Percentiles rank a stretch among this genome's conserved stretches.
These are phyloP conservation scores for Cephaloascus fragrans DNA, from an alignment of 805 yeast genomes.

Conservation along the genomic window DNA sequence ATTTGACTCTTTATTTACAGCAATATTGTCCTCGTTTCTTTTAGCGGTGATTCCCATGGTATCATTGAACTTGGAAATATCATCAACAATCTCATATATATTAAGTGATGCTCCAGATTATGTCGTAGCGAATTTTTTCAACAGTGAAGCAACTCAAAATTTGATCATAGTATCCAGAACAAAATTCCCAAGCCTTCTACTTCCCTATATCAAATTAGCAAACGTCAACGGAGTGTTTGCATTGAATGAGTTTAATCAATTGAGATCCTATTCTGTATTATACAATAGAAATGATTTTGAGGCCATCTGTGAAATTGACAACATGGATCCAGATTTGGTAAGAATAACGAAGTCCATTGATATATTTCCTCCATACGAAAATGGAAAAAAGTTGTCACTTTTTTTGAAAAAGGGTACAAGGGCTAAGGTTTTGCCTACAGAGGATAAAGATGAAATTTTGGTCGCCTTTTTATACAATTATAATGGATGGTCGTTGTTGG, in stretches of 20 bases:
- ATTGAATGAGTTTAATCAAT: conserved; percentile 42
- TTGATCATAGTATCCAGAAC: conserved; percentile 49
- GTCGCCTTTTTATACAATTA: conserved; percentile 65
- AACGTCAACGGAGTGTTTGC: conserved; percentile 63
- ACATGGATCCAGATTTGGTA: conserved; percentile 40
- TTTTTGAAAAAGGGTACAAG: conserved; percentile 44
- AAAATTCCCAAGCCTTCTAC: conserved; percentile 60
- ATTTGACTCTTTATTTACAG: conserved; percentile 42
- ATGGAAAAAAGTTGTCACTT: conserved; percentile 32
- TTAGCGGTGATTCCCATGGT: conserved; percentile 39
- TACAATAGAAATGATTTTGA: conserved; percentile 28
- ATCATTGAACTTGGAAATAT: conserved; percentile 32
- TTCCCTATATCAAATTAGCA: conserved; percentile 51
- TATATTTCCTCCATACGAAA: conserved; percentile 41
- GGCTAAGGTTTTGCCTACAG: conserved; percentile 59
- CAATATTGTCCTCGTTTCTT: conserved; percentile 35
- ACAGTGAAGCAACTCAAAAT: conserved; percentile 29
- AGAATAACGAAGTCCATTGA: conserved; percentile 29
- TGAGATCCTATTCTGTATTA: conserved; percentile 53
- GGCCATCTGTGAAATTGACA: conserved; percentile 35
- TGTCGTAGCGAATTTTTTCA: conserved; percentile 34
- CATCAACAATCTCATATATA: conserved; percentile 30
- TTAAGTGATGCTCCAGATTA: conserved; percentile 34
- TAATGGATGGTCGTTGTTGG: conserved; percentile 84
- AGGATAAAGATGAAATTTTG: conserved; percentile 19